These are phyloP conservation scores for Phaffia tasmanica DNA, from an alignment of 768 basidiomycete species.

Conservation along the genomic window DNA sequence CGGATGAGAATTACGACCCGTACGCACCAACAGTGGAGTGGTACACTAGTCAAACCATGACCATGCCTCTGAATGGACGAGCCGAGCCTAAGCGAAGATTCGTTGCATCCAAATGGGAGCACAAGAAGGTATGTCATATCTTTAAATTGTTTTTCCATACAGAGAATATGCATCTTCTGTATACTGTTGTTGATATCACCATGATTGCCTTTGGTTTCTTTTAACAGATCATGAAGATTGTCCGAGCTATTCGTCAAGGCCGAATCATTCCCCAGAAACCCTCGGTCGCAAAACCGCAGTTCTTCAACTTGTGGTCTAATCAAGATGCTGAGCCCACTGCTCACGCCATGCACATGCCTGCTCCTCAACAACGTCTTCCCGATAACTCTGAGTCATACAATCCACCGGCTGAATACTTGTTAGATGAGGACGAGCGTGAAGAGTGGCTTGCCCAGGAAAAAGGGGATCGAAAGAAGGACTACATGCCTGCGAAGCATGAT, in stretches of 20 bases:
- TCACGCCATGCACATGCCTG: slow-evolving; percentile 77
- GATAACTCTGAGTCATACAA: slow-evolving; percentile 97
- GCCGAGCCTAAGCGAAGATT: slow-evolving; percentile 94
- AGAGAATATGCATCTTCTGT: background rate
- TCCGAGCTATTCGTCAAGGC: slow-evolving; percentile 92
- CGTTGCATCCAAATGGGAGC: slow-evolving; percentile 98
- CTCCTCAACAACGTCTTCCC: slow-evolving; percentile 80
- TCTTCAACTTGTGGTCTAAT: slow-evolving; percentile 78
- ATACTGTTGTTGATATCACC: background rate
- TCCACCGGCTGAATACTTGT: slow-evolving; percentile 92
- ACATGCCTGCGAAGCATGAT: slow-evolving; percentile 73
- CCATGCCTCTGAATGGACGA: slow-evolving; percentile 81
- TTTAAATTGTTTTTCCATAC: background rate
- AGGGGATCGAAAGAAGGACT: slow-evolving; percentile 81
- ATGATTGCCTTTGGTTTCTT: background rate
- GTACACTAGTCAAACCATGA: slow-evolving; percentile 86
- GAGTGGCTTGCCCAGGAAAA: slow-evolving; percentile 72
- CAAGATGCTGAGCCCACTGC: slow-evolving; percentile 51
- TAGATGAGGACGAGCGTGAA: slow-evolving; percentile 64
- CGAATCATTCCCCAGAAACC: slow-evolving; percentile 85
- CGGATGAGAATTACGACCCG: slow-evolving; percentile 78
- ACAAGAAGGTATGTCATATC: slow-evolving; percentile 66
- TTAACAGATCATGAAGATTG: slow-evolving; percentile 91
- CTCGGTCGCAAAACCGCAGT: slow-evolving; percentile 54
- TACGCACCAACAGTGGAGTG: slow-evolving; percentile 90